Percentiles rank a stretch among this genome's conserved stretches.
phyloP scores from a whole-genome alignment of 1,284 basidiomycete species.

The Fomitopsis palustris region DNA sequence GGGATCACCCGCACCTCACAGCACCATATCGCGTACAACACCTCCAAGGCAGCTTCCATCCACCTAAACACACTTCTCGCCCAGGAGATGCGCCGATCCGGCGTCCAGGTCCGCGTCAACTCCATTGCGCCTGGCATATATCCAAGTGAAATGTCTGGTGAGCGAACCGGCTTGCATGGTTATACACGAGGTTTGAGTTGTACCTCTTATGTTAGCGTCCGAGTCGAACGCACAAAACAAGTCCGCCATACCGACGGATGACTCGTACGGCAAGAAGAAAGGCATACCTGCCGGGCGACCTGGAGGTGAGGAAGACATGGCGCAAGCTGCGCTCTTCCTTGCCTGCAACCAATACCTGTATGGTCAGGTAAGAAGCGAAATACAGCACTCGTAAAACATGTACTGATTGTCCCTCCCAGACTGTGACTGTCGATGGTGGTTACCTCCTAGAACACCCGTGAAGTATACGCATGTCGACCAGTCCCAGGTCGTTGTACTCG shows the following conservation, averaged over 20 bases:
- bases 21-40: constrained; percentile 37
- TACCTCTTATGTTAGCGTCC: constrained; percentile 13
- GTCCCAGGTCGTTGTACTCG: too few species aligned
- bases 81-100: constrained; percentile 32
- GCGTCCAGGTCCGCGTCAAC: constrained; percentile 35
- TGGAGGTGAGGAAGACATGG: constrained; percentile 35
- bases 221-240: constrained; percentile 35
- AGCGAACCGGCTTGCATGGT: constrained; percentile 3
- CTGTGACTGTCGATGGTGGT: constrained; percentile 29
- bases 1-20: constrained; percentile 35
- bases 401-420: constrained; percentile 10
- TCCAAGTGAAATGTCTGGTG: constrained; percentile 37
- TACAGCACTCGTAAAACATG: background rate
- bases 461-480: constrained; percentile 1
- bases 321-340: constrained; percentile 32
- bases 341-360: constrained; percentile 34
- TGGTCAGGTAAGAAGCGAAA: constrained; percentile 26
- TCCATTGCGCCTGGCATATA: constrained; percentile 36
- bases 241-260: constrained; percentile 25
- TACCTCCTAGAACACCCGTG: constrained; percentile 33
- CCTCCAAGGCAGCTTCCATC: constrained; percentile 35
- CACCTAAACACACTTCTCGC: constrained; percentile 36
- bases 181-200: background rate
- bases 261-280: constrained; percentile 31
- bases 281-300: constrained; percentile 35